Conservation (phyloP, 192 early-diverging fungal genomes). For the Phycomyces nitens region DNA sequence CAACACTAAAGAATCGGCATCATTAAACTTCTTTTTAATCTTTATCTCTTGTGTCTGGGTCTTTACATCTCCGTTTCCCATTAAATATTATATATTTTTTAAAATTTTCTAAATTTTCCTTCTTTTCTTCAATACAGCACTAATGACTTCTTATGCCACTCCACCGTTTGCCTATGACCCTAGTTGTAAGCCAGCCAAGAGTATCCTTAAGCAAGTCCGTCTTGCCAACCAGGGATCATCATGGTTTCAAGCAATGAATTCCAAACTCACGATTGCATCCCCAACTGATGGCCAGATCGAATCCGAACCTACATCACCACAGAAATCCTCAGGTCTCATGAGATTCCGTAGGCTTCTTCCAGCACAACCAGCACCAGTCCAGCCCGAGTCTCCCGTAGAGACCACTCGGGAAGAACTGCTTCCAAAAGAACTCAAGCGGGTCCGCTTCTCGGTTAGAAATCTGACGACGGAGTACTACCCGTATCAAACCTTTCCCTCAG, state of each 20-base stretch:
- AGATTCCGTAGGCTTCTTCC: neutral
- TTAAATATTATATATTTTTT: too few species aligned
- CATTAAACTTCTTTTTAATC: too few species aligned
- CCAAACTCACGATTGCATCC: neutral
- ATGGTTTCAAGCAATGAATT: neutral
- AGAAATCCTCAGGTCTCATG: neutral
- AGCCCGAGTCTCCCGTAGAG: neutral
- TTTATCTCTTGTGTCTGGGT: too few species aligned
- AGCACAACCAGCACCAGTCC: neutral
- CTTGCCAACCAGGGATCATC: too few species aligned
- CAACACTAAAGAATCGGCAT: too few species aligned
- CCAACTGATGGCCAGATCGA: neutral
- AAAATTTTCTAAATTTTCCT: too few species aligned
- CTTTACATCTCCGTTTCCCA: too few species aligned
- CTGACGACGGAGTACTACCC: slow-evolving; percentile 47
- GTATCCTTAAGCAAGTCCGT: too few species aligned
- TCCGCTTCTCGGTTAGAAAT: slow-evolving; percentile 50
- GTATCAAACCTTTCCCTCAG: slow-evolving; percentile 7
- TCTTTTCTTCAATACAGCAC: neutral
- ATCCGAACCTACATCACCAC: neutral
- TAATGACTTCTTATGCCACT: neutral
- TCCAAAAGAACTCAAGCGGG: slow-evolving; percentile 41
- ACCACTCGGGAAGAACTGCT: slow-evolving; percentile 12
- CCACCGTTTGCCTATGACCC: neutral
- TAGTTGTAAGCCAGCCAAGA: neutral